A percentile compares a stretch with the other conserved stretches of the same genome.
These are phyloP conservation scores for Mycosphaerella sp. DNA, from an alignment of 2,329 filamentous ascomycete species.

Conservation along the genomic window DNA sequence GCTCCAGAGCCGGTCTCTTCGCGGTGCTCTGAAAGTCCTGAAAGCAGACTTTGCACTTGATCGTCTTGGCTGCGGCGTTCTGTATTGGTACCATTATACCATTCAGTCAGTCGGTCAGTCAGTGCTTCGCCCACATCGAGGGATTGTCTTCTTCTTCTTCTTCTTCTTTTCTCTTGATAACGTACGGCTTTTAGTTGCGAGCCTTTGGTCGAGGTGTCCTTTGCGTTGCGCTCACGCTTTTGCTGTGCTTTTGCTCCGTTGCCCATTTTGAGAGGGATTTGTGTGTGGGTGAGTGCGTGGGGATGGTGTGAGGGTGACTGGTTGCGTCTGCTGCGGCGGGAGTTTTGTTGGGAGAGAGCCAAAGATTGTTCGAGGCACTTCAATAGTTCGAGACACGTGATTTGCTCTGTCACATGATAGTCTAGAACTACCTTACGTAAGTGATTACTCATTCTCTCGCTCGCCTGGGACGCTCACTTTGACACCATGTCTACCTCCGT, in stretches of 20 bases:
- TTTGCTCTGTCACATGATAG: not conserved
- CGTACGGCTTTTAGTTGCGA: constrained; percentile 23
- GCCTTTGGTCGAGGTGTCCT: constrained; percentile 50
- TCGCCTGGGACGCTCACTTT: not conserved
- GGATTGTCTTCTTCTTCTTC: not conserved
- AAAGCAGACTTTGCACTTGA: constrained; percentile 71
- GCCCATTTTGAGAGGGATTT: constrained; percentile 14
- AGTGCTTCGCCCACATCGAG: not conserved
- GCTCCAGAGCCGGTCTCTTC: constrained; percentile 61
- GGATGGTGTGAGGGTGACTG: not conserved
- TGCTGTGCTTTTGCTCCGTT: constrained; percentile 59
- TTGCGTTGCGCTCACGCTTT: constrained; percentile 63
- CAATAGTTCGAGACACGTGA: not conserved
- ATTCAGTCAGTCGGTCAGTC: not conserved
- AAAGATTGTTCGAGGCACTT: constrained; percentile 1
- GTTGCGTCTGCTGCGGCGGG: not conserved
- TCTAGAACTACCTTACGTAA: not conserved
- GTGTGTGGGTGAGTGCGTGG: not conserved
- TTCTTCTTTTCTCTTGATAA: not conserved
- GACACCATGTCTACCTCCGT: not conserved
- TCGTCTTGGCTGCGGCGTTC: constrained; percentile 68
- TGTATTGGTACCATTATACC: constrained; percentile 29
- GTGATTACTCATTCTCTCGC: not conserved
- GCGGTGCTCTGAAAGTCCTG: constrained; percentile 73
- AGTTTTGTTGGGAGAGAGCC: not conserved